Conservation (phyloP, 2,329 filamentous ascomycete genomes). For the Pseudopithomyces chartarum region DNA sequence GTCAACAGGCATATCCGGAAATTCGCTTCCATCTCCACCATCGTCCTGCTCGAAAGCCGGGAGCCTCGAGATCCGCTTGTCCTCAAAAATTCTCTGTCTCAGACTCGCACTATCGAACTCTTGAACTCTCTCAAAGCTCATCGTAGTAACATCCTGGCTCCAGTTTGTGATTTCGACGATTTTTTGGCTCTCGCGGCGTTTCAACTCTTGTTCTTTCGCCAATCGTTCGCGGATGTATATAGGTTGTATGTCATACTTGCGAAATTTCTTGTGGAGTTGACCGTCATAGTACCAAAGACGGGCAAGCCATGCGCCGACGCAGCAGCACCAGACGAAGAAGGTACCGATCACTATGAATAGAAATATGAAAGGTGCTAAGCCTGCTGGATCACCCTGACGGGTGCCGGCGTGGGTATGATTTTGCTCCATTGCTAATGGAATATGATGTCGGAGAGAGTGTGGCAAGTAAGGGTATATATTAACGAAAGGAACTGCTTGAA, state of each 20-base stretch:
- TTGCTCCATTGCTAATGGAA: background rate
- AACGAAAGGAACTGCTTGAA: too few species aligned
- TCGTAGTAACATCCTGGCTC: background rate
- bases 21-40: constrained; percentile 33
- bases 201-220: constrained; percentile 8
- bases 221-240: constrained; percentile 13
- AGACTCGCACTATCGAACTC: constrained; percentile 11
- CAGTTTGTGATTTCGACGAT: background rate
- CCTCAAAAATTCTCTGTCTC: constrained; percentile 23
- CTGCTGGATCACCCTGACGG: background rate
- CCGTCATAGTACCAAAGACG: constrained; percentile 35
- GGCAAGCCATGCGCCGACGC: constrained; percentile 21
- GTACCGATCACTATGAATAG: constrained; percentile 21
- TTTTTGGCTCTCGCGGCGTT: background rate
- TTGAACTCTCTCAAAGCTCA: constrained; percentile 8
- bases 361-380: background rate
- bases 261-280: constrained; percentile 21
- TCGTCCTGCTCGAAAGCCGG: constrained; percentile 36
- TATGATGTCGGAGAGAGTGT: too few species aligned
- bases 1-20: constrained; percentile 27
- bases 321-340: constrained; percentile 26
- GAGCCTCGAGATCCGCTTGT: constrained; percentile 28
- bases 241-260: constrained; percentile 25
- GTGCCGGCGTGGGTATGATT: background rate
- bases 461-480: too few species aligned